Percentiles rank a stretch among this genome's conserved stretches.
These are phyloP conservation scores for Phytophthora europaea DNA, from an alignment of 352 stramenopile species.

Conservation along the genomic window DNA sequence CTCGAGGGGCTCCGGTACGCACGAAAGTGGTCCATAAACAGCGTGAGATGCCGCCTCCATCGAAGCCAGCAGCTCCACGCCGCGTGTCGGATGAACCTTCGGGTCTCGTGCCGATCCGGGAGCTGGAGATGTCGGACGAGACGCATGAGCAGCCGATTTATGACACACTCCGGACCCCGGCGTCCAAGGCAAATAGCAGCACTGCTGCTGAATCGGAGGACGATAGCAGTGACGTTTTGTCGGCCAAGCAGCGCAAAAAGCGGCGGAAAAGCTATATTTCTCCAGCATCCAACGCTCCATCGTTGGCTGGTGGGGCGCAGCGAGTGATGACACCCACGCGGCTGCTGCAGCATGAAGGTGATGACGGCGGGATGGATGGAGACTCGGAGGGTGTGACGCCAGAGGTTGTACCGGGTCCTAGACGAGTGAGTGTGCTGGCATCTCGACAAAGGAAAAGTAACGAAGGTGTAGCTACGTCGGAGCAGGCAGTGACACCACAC, in stretches of 20 bases:
- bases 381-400: constrained; percentile 33
- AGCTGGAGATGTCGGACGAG: constrained; percentile 1
- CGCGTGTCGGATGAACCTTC: background rate
- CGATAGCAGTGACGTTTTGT: background rate
- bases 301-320: constrained; percentile 65
- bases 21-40: background rate
- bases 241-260: constrained; percentile 38
- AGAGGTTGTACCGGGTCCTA: constrained; percentile 24
- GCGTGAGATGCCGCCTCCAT: background rate
- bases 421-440: constrained; percentile 37
- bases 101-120: background rate
- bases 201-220: background rate
- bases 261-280: constrained; percentile 64
- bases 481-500: constrained; percentile 8
- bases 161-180: background rate
- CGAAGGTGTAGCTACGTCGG: constrained; percentile 10
- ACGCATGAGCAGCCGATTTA: background rate
- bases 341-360: constrained; percentile 29
- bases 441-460: constrained; percentile 15
- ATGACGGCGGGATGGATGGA: constrained; percentile 42
- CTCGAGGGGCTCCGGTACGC: background rate
- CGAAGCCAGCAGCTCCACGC: background rate
- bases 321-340: constrained; percentile 65
- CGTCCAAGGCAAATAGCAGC: background rate
- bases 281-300: constrained; percentile 51